Base-by-base conservation (phyloP, 306 rosid species). In the Citrullus colocynthis region DNA sequence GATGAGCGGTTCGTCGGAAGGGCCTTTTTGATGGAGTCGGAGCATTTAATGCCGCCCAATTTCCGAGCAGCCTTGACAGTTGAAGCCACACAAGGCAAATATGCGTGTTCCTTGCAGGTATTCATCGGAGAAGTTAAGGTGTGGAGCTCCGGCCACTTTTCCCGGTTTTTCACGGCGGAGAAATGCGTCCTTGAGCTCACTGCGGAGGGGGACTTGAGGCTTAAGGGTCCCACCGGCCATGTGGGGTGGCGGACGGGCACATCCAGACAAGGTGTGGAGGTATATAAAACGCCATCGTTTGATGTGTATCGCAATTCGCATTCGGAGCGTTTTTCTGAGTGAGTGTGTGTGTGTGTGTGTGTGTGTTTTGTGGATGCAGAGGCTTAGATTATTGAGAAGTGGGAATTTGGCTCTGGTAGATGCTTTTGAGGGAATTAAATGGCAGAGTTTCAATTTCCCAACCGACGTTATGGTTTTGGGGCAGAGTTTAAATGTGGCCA, bases 391-490 rank as follows among this genome's bases (percentile, higher is more conserved):
- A 62, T 34, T 67, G 71, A 77, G 56, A 44, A 86, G 89, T 3
- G 99, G 97, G 6, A 95, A 95, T 64, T 81, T 95, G 15, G 99
- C 88, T 30, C 89, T 95, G 6, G 75, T 86, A 20, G 99, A 95
- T 85, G 87, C 60, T 75, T 0, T 70, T 69, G 75, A 88, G 60
- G 74, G 41, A 16, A 80, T 84, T 36, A 92, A 90, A 76, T 95
- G 99, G 99, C 99, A 95, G 78, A 95, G 97, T 83, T 95, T 92
- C 91, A 92, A 95, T 80, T 95, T 92, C 81, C 99, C 97, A 9
- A 90, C 97, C 0, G 86, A 95, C 77, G 93, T 89, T 32, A 92
- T 95, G 78, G 96, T 95, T 5, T 79, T 88, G 85, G 97, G 99
- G 17, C 99, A 95, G 66, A 88, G 88, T 71, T 91, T 95, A 6